Evolutionary conservation across 495 filamentous ascomycete species (phyloP), one percentile per base, ranked within the genome.

Genomic region (Hyaloscypha finlandica): DNA sequence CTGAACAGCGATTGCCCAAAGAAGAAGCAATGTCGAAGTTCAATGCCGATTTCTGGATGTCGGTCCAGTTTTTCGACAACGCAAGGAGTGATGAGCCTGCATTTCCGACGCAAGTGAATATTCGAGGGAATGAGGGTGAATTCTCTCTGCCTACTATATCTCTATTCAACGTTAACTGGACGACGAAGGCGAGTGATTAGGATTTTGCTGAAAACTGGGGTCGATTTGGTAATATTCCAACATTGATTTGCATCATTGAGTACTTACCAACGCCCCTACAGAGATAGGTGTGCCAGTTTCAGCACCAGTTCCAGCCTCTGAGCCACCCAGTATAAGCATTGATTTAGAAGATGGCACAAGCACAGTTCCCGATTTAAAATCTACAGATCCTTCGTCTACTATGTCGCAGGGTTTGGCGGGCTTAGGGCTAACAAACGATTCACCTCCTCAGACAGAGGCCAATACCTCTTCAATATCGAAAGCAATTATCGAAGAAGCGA

Each of bases 11-110:
- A 53, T 31, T 66, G 55, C 35, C 64, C 19, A 66, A 66, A 37
- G 64, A 59, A 32, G 64, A 66, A 53, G 64, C 64, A 16, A 66
- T 66, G 64, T 31, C 32, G 45, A 66, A 51, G 16, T 66, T 66
- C 32, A 37, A 66, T 35, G 64, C 64, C 19, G 64, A 66, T 9
- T 30, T 35, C 30, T 66, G 64, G 64, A 66, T 52, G 29, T 59
- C 35, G 2, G 64, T 66, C 39, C 35, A 66, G 30, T 66, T 66
- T 30, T 66, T 66, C 31, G 4, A 3, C 20, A 52, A 19, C n/a
- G n/a, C n/a, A n/a, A n/a, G n/a, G n/a, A n/a, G n/a, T n/a, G n/a
- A n/a, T n/a, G n/a, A n/a, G n/a, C n/a, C n/a, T n/a, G n/a, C n/a
- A n/a, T n/a, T 37, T 37, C 33, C 42, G 8, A 45, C 33, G 33